Conservation (phyloP, 1,284 basidiomycete genomes). For the Ustilago hordei region DNA sequence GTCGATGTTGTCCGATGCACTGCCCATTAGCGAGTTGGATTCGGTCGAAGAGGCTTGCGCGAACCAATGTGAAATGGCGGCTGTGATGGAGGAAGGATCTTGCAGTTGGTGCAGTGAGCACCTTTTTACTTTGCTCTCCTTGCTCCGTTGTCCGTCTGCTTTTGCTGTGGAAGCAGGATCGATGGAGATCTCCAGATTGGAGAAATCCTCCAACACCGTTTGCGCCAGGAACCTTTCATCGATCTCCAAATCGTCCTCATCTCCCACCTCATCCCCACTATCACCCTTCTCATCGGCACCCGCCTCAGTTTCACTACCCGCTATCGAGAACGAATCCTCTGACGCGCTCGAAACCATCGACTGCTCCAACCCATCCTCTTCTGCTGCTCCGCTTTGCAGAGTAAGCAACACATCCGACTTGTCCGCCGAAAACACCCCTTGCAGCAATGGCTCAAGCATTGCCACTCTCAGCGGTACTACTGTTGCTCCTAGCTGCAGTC, state of each 20-base stretch:
- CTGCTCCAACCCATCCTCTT: slow-evolving; percentile 17
- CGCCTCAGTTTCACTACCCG: slow-evolving; percentile 16
- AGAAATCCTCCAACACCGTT: slow-evolving; percentile 54
- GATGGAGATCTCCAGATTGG: slow-evolving; percentile 44
- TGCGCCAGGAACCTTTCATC: slow-evolving; percentile 62
- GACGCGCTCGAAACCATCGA: slow-evolving; percentile 34
- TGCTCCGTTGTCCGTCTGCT: slow-evolving; percentile 2
- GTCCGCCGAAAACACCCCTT: slow-evolving; percentile 48
- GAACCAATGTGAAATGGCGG: slow-evolving; percentile 51
- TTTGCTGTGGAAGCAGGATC: slow-evolving; percentile 15
- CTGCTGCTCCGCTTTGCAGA: slow-evolving; percentile 25
- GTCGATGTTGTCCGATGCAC: slow-evolving; percentile 53
- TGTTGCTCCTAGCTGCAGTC: slow-evolving; percentile 13
- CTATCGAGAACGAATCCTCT: slow-evolving; percentile 33
- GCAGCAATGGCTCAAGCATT: slow-evolving; percentile 63
- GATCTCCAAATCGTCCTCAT: slow-evolving; percentile 43
- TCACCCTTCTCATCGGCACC: slow-evolving; percentile 14
- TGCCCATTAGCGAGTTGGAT: slow-evolving; percentile 20
- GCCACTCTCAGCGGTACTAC: slow-evolving; percentile 36
- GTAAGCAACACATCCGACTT: slow-evolving; percentile 51
- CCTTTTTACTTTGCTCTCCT: slow-evolving; percentile 19
- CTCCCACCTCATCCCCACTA: slow-evolving; percentile 37
- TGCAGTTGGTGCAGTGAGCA: slow-evolving; percentile 36
- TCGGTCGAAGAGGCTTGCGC: slow-evolving; percentile 12
- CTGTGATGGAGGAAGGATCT: slow-evolving; percentile 24